Conservation (phyloP, 2,329 filamentous ascomycete species). For the Cordyceps fumosorosea region DNA sequence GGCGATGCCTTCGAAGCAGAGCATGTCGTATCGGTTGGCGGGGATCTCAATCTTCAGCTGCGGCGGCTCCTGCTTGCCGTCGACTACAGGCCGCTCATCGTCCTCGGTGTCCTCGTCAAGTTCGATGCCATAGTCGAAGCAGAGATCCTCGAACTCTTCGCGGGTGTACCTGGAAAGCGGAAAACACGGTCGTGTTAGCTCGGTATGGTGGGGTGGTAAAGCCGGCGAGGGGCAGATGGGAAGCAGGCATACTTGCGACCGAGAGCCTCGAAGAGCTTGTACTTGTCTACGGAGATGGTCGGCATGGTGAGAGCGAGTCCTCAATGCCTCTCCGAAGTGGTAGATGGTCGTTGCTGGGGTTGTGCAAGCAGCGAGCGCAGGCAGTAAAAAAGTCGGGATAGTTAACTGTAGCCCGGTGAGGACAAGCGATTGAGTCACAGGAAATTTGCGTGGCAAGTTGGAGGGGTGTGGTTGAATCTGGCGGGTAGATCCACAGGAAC, state of each 20-base stretch:
- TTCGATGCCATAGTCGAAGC: slow-evolving; percentile 98
- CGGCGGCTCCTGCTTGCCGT: slow-evolving; percentile 77
- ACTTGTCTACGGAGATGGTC: slow-evolving; percentile 95
- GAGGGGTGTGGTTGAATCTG: slow-evolving; percentile 3
- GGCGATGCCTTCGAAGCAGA: slow-evolving; percentile 95
- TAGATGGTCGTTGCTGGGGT: background rate
- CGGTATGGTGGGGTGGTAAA: slow-evolving; percentile 14
- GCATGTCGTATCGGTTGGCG: slow-evolving; percentile 89
- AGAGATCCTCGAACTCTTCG: slow-evolving; percentile 92
- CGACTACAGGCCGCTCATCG: slow-evolving; percentile 63
- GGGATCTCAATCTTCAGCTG: slow-evolving; percentile 98
- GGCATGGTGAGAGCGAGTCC: slow-evolving; percentile 58
- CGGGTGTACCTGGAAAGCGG: slow-evolving; percentile 64
- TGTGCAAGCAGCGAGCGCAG: background rate
- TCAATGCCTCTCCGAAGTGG: slow-evolving; percentile 18
- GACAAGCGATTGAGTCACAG: slow-evolving; percentile 31
- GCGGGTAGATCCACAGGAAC: slow-evolving; percentile 9
- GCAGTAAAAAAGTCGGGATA: slow-evolving; percentile 3
- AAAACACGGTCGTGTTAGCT: slow-evolving; percentile 14
- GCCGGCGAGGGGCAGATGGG: slow-evolving; percentile 14
- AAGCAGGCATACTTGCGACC: slow-evolving; percentile 61
- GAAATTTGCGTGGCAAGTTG: slow-evolving; percentile 29
- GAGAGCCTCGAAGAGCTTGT: slow-evolving; percentile 86
- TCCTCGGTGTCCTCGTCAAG: slow-evolving; percentile 91
- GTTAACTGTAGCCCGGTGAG: background rate